Base-by-base conservation (phyloP, 2,329 filamentous ascomycete genomes). In the Westerdykella ornata region DNA sequence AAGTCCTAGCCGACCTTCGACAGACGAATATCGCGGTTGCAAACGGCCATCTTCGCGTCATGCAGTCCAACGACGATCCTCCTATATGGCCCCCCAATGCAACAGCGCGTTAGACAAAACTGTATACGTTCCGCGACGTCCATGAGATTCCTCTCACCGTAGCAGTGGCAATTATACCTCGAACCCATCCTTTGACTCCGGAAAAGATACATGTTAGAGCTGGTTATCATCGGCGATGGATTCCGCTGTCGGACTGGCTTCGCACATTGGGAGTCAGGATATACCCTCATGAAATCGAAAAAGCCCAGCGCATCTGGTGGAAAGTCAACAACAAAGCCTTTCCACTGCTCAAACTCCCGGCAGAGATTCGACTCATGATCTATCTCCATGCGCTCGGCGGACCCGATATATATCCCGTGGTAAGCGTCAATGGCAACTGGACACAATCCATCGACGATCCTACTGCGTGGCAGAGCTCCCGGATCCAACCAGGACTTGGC, bases 361-460 rank as follows among this genome's bases (percentile, higher is more conserved):
- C 19, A 8, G 42, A 44, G 19, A 32, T 44, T 12, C 42, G 42
- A 6, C 18, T 28, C 33, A 41, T 35, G 14, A 38, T 41, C 18
- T 44, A 36, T 19, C 29, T 40, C 33, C 29, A 20, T 14, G 38
- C 19, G 5, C 17, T 41, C 11, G 20, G n/a, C 12, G 20, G 20
- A 5, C 20, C 30, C 14, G 16, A 19, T 17, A 31, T 35, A 12
- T n/a, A 15, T 13, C 33, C 35, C 3, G 26, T 35, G 20, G 3
- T 31, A 5, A 32, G 15, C 13, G 13, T n/a, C 30, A 32, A 5
- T 13, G 30, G 12, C 30, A 5, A 32, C 12, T 22, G 20, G 20
- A 5, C 20, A 9, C 20, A 22, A 9, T 6, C 13, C 13, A 13
- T 32, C 30, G 30, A 32, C 13, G 20, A 22, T 5, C 20, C 20